Conservation (phyloP, 441 rosid species). For the Erysimum cheiri region DNA sequence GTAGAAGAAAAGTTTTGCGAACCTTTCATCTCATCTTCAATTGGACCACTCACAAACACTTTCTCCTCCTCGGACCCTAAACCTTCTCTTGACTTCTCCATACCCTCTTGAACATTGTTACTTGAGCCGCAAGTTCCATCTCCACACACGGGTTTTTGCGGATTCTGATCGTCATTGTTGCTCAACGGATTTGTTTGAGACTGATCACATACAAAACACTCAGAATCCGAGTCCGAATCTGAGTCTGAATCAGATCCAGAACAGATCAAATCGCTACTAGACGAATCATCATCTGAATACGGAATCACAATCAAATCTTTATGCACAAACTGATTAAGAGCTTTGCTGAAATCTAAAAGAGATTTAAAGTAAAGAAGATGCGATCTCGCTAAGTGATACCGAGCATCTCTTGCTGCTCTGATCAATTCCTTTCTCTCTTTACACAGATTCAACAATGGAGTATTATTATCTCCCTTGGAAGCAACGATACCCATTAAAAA, state of each 20-base stretch:
- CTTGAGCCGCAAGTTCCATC: constrained; percentile 36
- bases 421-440: constrained; percentile 47
- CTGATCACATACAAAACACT: constrained; percentile 25
- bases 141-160: neutral
- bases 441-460: constrained; percentile 48
- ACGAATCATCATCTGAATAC: constrained; percentile 33
- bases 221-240: constrained; percentile 23
- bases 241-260: constrained; percentile 35
- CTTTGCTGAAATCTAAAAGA: constrained; percentile 40
- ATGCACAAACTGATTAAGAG: constrained; percentile 44
- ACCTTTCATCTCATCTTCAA: constrained; percentile 13
- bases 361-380: constrained; percentile 47
- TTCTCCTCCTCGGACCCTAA: constrained; percentile 25
- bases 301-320: constrained; percentile 35
- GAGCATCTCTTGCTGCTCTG: constrained; percentile 43
- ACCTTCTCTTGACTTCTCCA: constrained; percentile 19
- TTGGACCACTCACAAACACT: constrained; percentile 10
- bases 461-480: constrained; percentile 39
- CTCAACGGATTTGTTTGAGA: constrained; percentile 20
- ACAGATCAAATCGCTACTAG: constrained; percentile 30
- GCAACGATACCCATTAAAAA: constrained; percentile 34
- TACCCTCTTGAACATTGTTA: constrained; percentile 15
- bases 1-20: constrained; percentile 2
- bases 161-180: constrained; percentile 12
- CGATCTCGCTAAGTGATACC: constrained; percentile 44